Evolutionary conservation across 140 eudicot species (phyloP).

Genomic region (Erigeron philadelphicus): DNA sequence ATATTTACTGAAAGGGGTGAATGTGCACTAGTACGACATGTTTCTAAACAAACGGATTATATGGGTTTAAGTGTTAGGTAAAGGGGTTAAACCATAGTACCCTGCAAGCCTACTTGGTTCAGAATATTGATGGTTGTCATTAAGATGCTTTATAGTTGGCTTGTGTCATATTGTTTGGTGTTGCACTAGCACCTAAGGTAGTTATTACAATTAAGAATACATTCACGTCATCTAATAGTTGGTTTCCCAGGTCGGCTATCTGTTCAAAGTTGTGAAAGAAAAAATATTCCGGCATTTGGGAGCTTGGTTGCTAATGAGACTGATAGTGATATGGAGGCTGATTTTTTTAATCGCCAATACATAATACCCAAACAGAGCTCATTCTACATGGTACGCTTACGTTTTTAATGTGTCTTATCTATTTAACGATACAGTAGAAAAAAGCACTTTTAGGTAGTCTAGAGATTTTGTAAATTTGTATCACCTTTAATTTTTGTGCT

Average conservation of each 20-base stretch:
- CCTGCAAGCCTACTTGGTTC: neutral
- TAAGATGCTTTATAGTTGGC: neutral
- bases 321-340: slow-evolving; percentile 58
- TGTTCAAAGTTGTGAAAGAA: slow-evolving; percentile 32
- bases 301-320: slow-evolving; percentile 52
- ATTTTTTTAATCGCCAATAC: slow-evolving; percentile 46
- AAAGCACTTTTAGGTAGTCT: neutral
- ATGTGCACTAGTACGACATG: neutral
- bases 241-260: slow-evolving; percentile 31
- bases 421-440: neutral
- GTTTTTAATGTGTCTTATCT: neutral
- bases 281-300: slow-evolving; percentile 45
- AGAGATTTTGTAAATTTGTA: neutral
- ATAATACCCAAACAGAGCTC: slow-evolving; percentile 66
- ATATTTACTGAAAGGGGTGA: neutral
- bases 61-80: neutral
- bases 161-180: neutral
- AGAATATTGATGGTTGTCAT: neutral
- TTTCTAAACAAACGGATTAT: neutral
- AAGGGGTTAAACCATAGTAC: neutral
- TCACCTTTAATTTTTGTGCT: neutral
- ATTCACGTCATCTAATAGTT: slow-evolving; percentile 10
- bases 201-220: neutral
- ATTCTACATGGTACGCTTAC: slow-evolving; percentile 62
- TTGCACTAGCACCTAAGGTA: neutral